Evolutionary conservation across 768 basidiomycete genomes (phyloP), one percentile per base, ranked within the genome.

Genomic region (Naganishia vaughanmartiniae): DNA sequence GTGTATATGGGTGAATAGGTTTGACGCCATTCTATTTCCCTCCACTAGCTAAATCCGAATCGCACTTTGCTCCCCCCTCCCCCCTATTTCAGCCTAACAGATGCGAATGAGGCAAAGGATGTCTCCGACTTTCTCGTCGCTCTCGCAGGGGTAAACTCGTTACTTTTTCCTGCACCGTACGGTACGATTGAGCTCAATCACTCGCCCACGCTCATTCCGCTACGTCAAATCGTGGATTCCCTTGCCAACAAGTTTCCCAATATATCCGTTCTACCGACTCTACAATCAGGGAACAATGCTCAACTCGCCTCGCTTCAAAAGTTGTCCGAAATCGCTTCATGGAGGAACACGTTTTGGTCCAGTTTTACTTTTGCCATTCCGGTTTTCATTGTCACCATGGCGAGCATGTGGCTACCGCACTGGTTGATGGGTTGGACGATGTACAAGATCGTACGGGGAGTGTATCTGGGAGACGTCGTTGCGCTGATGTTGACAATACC

Each of bases 331-430:
- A 81, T 79, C 15, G 76, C 76, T 21, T 63, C 70, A 77, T 99
- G 96, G 96, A 84, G 87, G 54, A 81, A 81, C 24, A 88, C 92
- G 28, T 89, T 98, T 83, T 78, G 87, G 42, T 88, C 88, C 84
- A 87, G 89, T 78, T 73, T 89, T 33, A 75, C 83, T 11, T 95
- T 99, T 77, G 93, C 93, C 63, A 72, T 94, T 0, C 96, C 96
- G n/a, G 93, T 94, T 48, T 97, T 98, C 83, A 87, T 96, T 80
- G 83, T 98, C 66, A 85, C 86, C 71, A 98, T 98, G 94, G 79
- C 97, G 39, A 85, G 86, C 71, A 79, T 93, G 68, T 85, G 81
- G 39, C 79, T 84, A 2, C 79, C 79, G 12, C 69, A 67, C 34
- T 79, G 79, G 78, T 56, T 79, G 69, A 78, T 81, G 78, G 80